Base-by-base conservation (phyloP, 108 stramenopile genomes). In the Hondaea fermentalgiana region DNA sequence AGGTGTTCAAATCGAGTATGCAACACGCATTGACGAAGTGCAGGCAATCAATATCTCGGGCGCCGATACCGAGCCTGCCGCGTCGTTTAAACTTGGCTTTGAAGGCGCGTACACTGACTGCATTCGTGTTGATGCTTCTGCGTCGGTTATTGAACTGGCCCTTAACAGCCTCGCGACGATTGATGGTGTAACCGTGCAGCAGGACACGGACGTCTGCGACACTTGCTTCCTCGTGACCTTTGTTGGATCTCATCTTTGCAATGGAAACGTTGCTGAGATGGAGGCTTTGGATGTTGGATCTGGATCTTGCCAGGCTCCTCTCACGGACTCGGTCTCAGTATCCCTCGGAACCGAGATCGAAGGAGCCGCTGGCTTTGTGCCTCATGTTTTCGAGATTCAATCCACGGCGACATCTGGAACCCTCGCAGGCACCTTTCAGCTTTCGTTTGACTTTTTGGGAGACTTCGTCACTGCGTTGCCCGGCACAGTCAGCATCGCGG, bases 21-120 rank as follows among this genome's bases (percentile, higher is more conserved):
- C 76, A 21, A 83, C 49, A 53, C 45, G 76, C 6, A 53, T 83
- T 17, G 28, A 25, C 17, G 90, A 90, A 64, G 51, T 90, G 25
- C 90, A 90, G 60, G 16, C 42, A 21, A 60, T 90, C 71, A 88
- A 53, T 17, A 21, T 90, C 25, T 25, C 87, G 16, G 90, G 87
- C 5, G 88, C 64, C 51, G 53, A 16, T 16, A 16, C 76, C 6
- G 76, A 83, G 76, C 49, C 51, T 6, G 3, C 45, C 10, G 76
- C 76, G 6, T 47, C 45, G 19, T 83, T 53, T 45, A 83, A 83
- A 45, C 51, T 83, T 17, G 12, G 43, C 12, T 83, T 83, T 12
- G 76, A 53, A 53, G 45, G 49, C 6, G 49, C 19, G 49, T 53
- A 43, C 19, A 83, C 76, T 3, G 45, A 47, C 49, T 83, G 76